Percentiles rank a stretch among this genome's conserved stretches.
Conservation (phyloP, 1,139 yeast species). For the Meyerozyma elateridarum region DNA sequence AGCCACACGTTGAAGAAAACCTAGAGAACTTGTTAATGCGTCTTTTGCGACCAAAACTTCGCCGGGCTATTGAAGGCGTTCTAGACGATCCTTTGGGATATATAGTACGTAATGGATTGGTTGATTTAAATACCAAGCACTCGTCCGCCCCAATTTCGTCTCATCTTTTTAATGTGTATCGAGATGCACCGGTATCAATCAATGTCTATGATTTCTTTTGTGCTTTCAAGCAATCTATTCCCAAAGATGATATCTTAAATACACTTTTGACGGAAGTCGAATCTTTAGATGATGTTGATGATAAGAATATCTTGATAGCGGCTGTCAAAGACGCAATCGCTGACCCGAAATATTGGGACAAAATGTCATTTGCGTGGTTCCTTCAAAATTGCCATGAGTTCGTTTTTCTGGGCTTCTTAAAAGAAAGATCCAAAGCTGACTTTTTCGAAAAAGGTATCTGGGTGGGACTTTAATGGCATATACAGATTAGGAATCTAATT, state of each 20-base stretch:
- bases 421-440: conserved; percentile 43
- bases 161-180: conserved; percentile 61
- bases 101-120: conserved; percentile 22
- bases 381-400: conserved; percentile 40
- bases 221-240: conserved; percentile 61
- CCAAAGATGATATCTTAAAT: conserved; percentile 29
- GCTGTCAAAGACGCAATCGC: conserved; percentile 7
- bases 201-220: conserved; percentile 74
- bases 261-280: conserved; percentile 6
- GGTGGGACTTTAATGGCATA: conserved; percentile 39
- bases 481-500: no score
- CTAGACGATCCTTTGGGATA: conserved; percentile 28
- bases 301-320: neutral
- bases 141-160: conserved; percentile 48
- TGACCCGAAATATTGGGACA: conserved; percentile 19
- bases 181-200: conserved; percentile 73
- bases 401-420: conserved; percentile 35
- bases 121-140: conserved; percentile 9
- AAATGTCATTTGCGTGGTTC: conserved; percentile 38
- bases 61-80: conserved; percentile 28
- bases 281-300: neutral
- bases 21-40: conserved; percentile 35
- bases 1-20: conserved; percentile 31
- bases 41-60: conserved; percentile 34
- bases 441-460: conserved; percentile 42